These are phyloP conservation scores for Paracorniculantispora psalliotae DNA, from an alignment of 2,329 filamentous ascomycete genomes.

Conservation along the genomic window DNA sequence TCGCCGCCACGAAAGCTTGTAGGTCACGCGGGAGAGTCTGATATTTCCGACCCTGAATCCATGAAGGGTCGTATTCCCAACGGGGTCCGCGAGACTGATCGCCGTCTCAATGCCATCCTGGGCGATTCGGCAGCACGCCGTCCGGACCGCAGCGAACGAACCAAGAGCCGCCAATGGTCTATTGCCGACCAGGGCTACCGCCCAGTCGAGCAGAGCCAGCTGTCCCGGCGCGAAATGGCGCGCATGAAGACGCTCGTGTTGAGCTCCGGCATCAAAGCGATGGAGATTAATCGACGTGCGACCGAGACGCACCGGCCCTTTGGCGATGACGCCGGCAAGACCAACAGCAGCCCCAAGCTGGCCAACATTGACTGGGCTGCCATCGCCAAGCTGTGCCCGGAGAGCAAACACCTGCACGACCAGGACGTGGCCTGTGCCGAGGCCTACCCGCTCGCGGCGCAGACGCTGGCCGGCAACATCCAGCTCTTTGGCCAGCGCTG, in stretches of 20 bases:
- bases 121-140: conserved; percentile 12
- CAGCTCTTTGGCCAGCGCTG: conserved; percentile 47
- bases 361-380: conserved; percentile 34
- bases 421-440: conserved; percentile 37
- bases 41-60: conserved; percentile 36
- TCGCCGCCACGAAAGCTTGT: conserved; percentile 26
- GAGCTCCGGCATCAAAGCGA: conserved; percentile 84
- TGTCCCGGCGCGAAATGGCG: conserved; percentile 70
- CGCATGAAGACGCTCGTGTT: conserved; percentile 73
- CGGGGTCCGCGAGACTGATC: conserved; percentile 28
- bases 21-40: conserved; percentile 24
- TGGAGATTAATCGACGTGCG: conserved; percentile 67
- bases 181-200: conserved; percentile 39
- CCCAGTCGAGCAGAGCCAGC: conserved; percentile 28
- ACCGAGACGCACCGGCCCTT: conserved; percentile 39
- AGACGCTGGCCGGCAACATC: conserved; percentile 45
- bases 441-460: conserved; percentile 48
- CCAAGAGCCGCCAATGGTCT: conserved; percentile 43
- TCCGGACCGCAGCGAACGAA: conserved; percentile 20
- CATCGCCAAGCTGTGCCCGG: conserved; percentile 37
- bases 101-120: conserved; percentile 30
- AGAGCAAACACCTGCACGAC: conserved; percentile 27
- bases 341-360: conserved; percentile 19
- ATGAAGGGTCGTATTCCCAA: conserved; percentile 25
- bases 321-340: conserved; percentile 19